These are phyloP conservation scores for Fusarium anthophilum DNA, from an alignment of 2,329 filamentous ascomycete genomes.

Conservation along the genomic window DNA sequence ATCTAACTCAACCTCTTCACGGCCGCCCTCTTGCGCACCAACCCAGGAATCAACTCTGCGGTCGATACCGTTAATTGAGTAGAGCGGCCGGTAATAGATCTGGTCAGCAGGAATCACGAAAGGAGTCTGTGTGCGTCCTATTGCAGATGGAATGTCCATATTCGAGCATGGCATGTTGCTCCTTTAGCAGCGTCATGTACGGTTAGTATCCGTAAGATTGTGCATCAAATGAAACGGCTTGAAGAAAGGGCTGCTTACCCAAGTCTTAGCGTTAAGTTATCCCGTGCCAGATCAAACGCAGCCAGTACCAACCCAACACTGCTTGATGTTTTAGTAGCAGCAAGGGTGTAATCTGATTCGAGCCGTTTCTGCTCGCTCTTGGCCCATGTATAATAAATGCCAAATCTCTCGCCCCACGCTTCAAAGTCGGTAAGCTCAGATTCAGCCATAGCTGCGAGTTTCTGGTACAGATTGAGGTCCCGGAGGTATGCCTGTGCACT, in stretches of 20 bases:
- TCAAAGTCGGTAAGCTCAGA: background rate
- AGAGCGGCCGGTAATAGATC: background rate
- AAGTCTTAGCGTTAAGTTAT: background rate
- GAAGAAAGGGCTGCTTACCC: accelerated
- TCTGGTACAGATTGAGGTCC: background rate
- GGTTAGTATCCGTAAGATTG: too few relatives aligned
- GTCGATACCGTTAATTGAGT: background rate
- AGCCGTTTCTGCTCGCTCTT: background rate
- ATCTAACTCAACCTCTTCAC: background rate
- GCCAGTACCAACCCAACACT: background rate
- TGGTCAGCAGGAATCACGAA: background rate
- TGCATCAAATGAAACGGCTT: too few relatives aligned
- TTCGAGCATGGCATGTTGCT: background rate
- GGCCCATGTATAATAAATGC: background rate
- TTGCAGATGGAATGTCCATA: background rate
- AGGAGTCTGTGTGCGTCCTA: background rate
- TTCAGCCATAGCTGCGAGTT: too few relatives aligned
- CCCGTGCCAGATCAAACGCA: background rate
- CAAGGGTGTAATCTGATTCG: background rate
- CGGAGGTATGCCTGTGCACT: background rate
- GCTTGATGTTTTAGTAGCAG: background rate
- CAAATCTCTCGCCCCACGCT: background rate
- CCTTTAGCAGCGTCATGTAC: background rate
- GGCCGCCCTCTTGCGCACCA: accelerated
- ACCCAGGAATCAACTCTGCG: background rate